phyloP scores from a whole-genome alignment of 2,329 filamentous ascomycete species.

The Verticillium nubilum region DNA sequence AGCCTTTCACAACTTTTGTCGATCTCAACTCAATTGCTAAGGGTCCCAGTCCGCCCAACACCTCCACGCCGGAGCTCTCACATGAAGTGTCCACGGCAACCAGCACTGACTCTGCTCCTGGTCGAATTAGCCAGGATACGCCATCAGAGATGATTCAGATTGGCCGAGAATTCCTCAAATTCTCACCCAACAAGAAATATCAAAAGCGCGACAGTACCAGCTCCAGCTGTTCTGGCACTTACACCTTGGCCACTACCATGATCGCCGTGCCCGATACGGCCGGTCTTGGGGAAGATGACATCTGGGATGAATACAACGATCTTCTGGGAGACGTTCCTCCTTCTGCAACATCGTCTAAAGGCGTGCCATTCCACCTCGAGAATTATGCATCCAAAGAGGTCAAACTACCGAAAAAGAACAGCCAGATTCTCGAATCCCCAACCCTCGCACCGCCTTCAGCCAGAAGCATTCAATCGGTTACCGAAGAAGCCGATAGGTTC shows the following conservation, averaged over 20 bases:
- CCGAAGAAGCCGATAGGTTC: conserved; percentile 13
- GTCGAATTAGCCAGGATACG: conserved; percentile 11
- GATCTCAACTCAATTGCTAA: conserved; percentile 31
- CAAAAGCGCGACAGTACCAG: conserved; percentile 44
- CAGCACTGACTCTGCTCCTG: conserved; percentile 15
- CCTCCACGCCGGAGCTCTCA: conserved; percentile 33
- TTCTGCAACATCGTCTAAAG: conserved; percentile 51
- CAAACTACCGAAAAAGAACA: conserved; percentile 26
- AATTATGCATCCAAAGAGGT: conserved; percentile 28
- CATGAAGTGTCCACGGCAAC: conserved; percentile 27
- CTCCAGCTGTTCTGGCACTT: conserved; percentile 58
- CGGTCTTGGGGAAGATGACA: conserved; percentile 71
- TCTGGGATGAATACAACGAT: conserved; percentile 94
- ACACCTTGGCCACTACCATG: conserved; percentile 56
- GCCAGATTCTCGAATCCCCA: conserved; percentile 37
- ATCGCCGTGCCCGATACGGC: conserved; percentile 61
- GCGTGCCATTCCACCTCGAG: conserved; percentile 51
- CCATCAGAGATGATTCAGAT: conserved; percentile 23
- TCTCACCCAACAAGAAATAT: conserved; percentile 69
- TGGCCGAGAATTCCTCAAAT: conserved; percentile 63
- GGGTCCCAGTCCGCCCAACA: conserved; percentile 38
- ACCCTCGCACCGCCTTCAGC: conserved; percentile 25
- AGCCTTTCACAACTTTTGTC: conserved; percentile 19
- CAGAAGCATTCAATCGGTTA: background rate
- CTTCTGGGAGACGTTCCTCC: conserved; percentile 61